These are phyloP conservation scores for Zygosaccharomyces kombuchaensis DNA, from an alignment of 805 yeast species.

Conservation along the genomic window DNA sequence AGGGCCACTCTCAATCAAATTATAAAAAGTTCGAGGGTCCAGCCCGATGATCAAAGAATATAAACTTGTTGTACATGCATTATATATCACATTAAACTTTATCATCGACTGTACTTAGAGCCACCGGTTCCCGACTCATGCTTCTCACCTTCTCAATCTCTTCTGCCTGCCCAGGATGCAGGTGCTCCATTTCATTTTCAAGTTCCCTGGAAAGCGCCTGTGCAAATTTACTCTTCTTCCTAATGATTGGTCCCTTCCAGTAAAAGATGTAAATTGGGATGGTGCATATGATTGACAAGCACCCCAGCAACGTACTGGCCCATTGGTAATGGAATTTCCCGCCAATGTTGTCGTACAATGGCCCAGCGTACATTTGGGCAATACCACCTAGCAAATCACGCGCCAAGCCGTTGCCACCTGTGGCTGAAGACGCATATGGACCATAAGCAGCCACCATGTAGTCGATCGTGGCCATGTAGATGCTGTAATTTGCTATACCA, in stretches of 20 bases:
- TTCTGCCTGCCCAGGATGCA: not conserved
- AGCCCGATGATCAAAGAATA: not conserved
- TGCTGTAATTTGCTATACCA: slow-evolving; percentile 8
- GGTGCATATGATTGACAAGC: slow-evolving; percentile 6
- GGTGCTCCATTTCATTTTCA: slow-evolving; percentile 7
- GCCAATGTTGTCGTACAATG: slow-evolving; percentile 7
- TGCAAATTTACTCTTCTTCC: slow-evolving; percentile 8
- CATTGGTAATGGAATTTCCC: slow-evolving; percentile 9
- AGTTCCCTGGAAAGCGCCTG: slow-evolving; percentile 4
- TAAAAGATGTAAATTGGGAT: slow-evolving; percentile 8
- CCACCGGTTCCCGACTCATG: not conserved
- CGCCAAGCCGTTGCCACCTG: slow-evolving; percentile 10
- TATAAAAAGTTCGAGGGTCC: not conserved
- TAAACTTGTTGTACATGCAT: not conserved
- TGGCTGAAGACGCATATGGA: slow-evolving; percentile 10
- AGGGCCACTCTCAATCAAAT: too few relatives aligned
- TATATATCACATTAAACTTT: not conserved
- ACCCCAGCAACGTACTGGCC: slow-evolving; percentile 7
- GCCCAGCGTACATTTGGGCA: slow-evolving; percentile 9
- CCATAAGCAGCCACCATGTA: slow-evolving; percentile 11
- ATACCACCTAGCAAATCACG: slow-evolving; percentile 10
- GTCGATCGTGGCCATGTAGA: slow-evolving; percentile 8
- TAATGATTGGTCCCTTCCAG: slow-evolving; percentile 7
- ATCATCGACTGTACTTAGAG: not conserved
- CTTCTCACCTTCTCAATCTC: not conserved